Evolutionary conservation across 2,329 filamentous ascomycete species (phyloP), one percentile per base, ranked within the genome.

Genomic region (Sphaerulina vaccinii): DNA sequence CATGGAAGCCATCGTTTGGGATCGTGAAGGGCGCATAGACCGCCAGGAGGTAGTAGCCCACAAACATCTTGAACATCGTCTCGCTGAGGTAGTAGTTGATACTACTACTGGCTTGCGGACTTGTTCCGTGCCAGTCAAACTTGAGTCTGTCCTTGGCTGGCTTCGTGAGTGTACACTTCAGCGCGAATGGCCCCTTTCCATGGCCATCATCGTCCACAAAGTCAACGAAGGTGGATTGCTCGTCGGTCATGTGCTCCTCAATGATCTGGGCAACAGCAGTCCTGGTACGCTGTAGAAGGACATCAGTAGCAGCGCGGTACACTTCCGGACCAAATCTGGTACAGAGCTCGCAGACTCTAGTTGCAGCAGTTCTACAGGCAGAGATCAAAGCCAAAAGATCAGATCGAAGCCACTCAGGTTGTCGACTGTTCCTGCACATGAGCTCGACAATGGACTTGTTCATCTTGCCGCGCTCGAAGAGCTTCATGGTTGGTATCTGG

Each of bases 131-230:
- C 59, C 59, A 63, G 29, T 63, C 61, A 33, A 63, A 62, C n/a
- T 55, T 54, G 33, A 63, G 40, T 6, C 55, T 49, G 37, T 62
- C 50, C 50, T 63, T 63, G 13, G 46, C 55, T 1, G 61, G 58
- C 44, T 63, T 63, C 39, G 52, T 59, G 11, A 63, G 56, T 7
- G 61, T 63, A 42, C 61, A 63, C 45, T 63, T 60, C 50, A 63
- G 41, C 7, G 61, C 61, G 37, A 63, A 63, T 2, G 61, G 61
- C 1, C 61, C 61, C 16, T 51, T 52, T 5, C 61, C 59, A 42
- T 63, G 61, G 5, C 61, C 61, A 45, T 63, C 61, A 37, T 63
- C 61, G 37, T 62, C 61, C 6, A 63, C 61, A 41, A 63, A 62
- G 38, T 62, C 61, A 22, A 61, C 56, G 19, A 63, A 63, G 0